These are phyloP conservation scores for Leccinum broughii DNA, from an alignment of 768 basidiomycete species.

Conservation along the genomic window DNA sequence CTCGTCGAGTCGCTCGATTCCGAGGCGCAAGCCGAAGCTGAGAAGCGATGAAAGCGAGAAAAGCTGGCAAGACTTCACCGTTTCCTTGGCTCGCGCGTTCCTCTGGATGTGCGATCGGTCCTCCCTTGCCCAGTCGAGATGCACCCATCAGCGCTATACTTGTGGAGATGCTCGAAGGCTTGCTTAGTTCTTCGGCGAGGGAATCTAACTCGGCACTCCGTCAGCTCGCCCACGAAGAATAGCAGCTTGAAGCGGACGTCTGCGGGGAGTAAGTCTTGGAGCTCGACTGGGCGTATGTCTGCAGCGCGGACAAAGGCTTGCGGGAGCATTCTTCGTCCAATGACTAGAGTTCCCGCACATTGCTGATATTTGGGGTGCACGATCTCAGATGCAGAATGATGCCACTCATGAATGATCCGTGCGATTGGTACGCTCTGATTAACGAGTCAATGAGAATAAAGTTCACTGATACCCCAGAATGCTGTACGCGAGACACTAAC, in stretches of 20 bases:
- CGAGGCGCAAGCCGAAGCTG: no score
- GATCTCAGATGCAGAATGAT: slow-evolving; percentile 38
- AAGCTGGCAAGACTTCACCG: no score
- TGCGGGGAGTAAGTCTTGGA: slow-evolving; percentile 41
- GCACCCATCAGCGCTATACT: slow-evolving; percentile 22
- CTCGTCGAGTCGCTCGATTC: no score
- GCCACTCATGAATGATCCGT: slow-evolving; percentile 39
- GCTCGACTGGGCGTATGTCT: slow-evolving; percentile 37
- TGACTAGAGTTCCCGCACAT: slow-evolving; percentile 32
- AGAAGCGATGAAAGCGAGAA: no score
- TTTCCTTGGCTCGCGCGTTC: no score
- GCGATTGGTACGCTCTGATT: slow-evolving; percentile 38
- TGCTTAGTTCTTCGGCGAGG: slow-evolving; percentile 30
- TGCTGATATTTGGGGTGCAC: slow-evolving; percentile 33
- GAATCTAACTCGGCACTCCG: slow-evolving; percentile 23
- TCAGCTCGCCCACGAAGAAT: slow-evolving; percentile 34
- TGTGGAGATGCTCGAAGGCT: slow-evolving; percentile 31
- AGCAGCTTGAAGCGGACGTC: slow-evolving; percentile 42
- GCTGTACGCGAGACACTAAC: slow-evolving; percentile 16
- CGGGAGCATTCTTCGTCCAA: slow-evolving; percentile 42
- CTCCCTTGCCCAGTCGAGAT: slow-evolving; percentile 8
- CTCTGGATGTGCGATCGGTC: no score
- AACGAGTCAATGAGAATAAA: neutral
- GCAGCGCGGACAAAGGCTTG: slow-evolving; percentile 38
- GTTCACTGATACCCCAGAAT: neutral